Base-by-base conservation (phyloP, 345 rosid species). In the Passiflora organensis region DNA sequence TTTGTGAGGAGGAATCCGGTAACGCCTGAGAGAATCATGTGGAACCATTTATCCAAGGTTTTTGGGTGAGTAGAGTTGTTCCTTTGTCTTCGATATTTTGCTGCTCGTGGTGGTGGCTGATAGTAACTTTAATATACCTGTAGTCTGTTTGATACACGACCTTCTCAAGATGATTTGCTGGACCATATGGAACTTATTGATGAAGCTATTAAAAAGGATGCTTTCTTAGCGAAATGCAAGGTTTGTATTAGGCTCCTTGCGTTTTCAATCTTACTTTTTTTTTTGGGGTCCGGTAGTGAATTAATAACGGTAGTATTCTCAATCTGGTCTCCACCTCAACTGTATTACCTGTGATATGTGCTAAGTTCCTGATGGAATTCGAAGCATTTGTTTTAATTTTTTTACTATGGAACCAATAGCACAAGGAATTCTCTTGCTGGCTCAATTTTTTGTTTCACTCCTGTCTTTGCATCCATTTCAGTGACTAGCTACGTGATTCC, bases 91-190 rank as follows among this genome's bases (percentile, higher is more conserved):
- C 32, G 8, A 28, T 28, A 28, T 28, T 28, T 8, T 28, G 5
- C 34, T 28, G 34, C 34, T 28, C 34, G 3, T 43, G 38, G 17
- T 15, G 19, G 16, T 22, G n/a, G 39, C 59, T 48, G 54, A 28
- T 36, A 22, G 39, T 32, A 6, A 42, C 20, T 0, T 44, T 47
- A 82, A 63, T 28, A 2, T 28, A 8, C 8, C 34, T 28, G 34
- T 63, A 93, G 99, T 60, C 71, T 60, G 15, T 75, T 65, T 69
- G 96, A 81, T 15, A 75, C 66, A 47, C 73, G 73, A 73, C 96
- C 95, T 38, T 81, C 89, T 2, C 84, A 74, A 55, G 78, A 88
- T 61, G 96, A 93, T 75, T 76, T 93, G 79, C 79, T 79, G 51
- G 83, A 86, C 51, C 86, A 89, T 72, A 53, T 72, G 59, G 71